phyloP scores from a whole-genome alignment of 1,139 yeast genomes.

The Candida sp. region DNA sequence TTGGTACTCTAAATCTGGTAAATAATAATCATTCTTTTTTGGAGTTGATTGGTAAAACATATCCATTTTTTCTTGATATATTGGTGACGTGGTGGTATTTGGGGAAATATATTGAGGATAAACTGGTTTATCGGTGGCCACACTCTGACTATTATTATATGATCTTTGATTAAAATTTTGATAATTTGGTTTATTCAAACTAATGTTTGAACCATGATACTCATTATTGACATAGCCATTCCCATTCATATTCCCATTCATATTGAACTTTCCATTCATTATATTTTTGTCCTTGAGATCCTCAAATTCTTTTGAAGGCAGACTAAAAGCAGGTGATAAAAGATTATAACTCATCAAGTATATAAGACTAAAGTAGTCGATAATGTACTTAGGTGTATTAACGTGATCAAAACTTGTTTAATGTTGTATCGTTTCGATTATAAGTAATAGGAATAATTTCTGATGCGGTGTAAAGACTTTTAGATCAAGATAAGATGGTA shows the following conservation, averaged over 20 bases:
- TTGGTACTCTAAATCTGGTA: neutral
- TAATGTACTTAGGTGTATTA: neutral
- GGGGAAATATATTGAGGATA: neutral
- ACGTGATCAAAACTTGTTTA: neutral
- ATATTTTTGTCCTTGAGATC: neutral
- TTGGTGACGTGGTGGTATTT: conserved; percentile 1
- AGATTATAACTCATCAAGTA: neutral
- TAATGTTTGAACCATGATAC: neutral
- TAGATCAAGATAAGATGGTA: neutral
- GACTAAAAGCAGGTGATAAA: conserved; percentile 1
- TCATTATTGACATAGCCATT: neutral
- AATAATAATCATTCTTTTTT: neutral
- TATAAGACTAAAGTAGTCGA: neutral
- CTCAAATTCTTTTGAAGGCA: neutral
- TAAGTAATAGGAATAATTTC: neutral
- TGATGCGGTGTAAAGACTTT: neutral
- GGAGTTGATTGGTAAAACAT: neutral
- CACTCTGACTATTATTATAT: neutral
- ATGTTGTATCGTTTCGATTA: neutral
- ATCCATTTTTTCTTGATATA: neutral
- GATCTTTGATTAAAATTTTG: neutral
- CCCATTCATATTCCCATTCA: neutral
- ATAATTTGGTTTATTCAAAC: neutral
- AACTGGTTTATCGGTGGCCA: neutral
- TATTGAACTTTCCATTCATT: neutral